These are phyloP conservation scores for Rutstroemia sp. DNA, from an alignment of 2,329 filamentous ascomycete species.

Conservation along the genomic window DNA sequence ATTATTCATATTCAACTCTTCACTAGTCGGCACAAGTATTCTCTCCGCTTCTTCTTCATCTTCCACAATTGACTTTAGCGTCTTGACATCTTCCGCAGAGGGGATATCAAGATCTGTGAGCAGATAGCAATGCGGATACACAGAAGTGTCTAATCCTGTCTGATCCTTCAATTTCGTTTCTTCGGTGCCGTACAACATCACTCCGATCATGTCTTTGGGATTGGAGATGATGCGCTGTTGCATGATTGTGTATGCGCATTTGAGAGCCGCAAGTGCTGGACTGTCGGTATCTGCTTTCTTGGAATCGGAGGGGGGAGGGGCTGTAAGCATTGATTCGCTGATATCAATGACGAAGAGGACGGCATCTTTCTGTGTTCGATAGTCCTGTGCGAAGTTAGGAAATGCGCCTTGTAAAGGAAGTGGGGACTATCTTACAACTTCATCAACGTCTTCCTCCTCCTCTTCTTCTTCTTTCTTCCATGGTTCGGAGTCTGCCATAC, in stretches of 20 bases:
- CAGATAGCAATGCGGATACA: conserved; percentile 88
- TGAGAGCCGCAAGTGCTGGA: conserved; percentile 74
- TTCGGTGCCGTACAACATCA: conserved; percentile 84
- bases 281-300: conserved; percentile 77
- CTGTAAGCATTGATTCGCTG: conserved; percentile 75
- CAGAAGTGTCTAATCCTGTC: conserved; percentile 43
- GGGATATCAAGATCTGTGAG: conserved; percentile 84
- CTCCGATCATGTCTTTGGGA: conserved; percentile 94
- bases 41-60: conserved; percentile 65
- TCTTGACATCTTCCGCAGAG: conserved; percentile 78
- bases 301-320: conserved; percentile 53
- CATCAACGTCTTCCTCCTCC: conserved; percentile 60
- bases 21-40: conserved; percentile 61
- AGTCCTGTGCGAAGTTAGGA: conserved; percentile 48
- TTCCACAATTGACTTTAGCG: conserved; percentile 67
- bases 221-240: conserved; percentile 97
- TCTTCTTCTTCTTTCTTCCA: conserved; percentile 52
- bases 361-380: conserved; percentile 93
- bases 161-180: conserved; percentile 71
- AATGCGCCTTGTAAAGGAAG: conserved; percentile 7
- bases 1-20: conserved; percentile 74
- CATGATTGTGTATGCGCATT: conserved; percentile 93
- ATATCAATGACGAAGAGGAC: conserved; percentile 94
- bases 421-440: conserved; percentile 40
- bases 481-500: conserved; percentile 18